Conservation (phyloP, 257 asterid species). For the Dorcoceras hygrometricum region DNA sequence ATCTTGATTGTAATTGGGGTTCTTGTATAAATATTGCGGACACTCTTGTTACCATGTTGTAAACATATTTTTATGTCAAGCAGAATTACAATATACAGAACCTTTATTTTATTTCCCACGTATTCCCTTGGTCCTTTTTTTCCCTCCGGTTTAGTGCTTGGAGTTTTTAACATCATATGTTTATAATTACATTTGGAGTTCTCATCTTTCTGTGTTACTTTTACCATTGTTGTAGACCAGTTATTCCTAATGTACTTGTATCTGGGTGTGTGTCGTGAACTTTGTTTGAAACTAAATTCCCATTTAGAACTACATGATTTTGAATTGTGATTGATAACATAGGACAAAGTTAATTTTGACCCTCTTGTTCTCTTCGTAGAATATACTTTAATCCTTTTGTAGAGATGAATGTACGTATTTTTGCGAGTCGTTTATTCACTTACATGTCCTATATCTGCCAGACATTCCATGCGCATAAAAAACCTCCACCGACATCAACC, state of each 20-base stretch:
- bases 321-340: no score
- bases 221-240: background rate
- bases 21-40: constrained; percentile 12
- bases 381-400: background rate
- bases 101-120: background rate
- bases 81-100: background rate
- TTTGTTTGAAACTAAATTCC: background rate
- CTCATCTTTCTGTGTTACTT: background rate
- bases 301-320: background rate
- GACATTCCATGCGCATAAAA: constrained; percentile 56
- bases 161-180: background rate
- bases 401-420: background rate
- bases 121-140: background rate
- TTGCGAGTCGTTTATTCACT: constrained; percentile 6
- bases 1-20: background rate
- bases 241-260: background rate
- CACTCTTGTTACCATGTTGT: constrained; percentile 5
- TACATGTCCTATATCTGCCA: constrained; percentile 31
- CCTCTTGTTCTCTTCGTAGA: background rate
- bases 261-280: background rate
- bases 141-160: background rate
- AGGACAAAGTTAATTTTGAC: background rate
- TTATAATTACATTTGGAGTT: no score
- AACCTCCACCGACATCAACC: constrained; percentile 38
- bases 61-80: background rate